These are phyloP conservation scores for Diaporthe citriasiana DNA, from an alignment of 2,329 filamentous ascomycete species.

Conservation along the genomic window DNA sequence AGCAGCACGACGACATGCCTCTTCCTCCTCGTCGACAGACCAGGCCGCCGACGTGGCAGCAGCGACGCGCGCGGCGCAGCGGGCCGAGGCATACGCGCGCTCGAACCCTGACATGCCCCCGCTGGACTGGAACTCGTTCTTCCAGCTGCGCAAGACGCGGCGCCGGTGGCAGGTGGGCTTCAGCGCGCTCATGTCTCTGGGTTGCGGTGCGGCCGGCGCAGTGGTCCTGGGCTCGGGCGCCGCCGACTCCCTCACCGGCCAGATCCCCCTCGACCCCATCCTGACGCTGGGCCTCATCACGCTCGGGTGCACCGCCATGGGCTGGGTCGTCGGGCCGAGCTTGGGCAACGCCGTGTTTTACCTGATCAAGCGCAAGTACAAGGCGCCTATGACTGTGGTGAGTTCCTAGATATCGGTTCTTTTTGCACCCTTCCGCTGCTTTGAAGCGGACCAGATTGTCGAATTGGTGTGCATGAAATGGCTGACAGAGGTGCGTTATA, in stretches of 20 bases:
- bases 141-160: conserved; percentile 87
- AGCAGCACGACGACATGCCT: conserved; percentile 47
- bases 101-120: conserved; percentile 52
- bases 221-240: conserved; percentile 78
- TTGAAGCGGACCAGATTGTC: not conserved
- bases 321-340: conserved; percentile 90
- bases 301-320: conserved; percentile 60
- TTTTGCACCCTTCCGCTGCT: not conserved
- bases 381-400: conserved; percentile 78
- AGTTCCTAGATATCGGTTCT: conserved; percentile 53
- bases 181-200: conserved; percentile 75
- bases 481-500: conserved; percentile 30
- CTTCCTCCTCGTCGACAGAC: conserved; percentile 40
- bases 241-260: conserved; percentile 77
- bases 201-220: conserved; percentile 73
- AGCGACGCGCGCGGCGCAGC: conserved; percentile 46
- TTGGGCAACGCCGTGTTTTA: conserved; percentile 87
- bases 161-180: conserved; percentile 86
- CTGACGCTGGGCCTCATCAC: conserved; percentile 87
- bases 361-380: conserved; percentile 77
- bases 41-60: conserved; percentile 45
- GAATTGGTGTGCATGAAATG: not conserved
- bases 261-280: conserved; percentile 89
- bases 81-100: conserved; percentile 31
- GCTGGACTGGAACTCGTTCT: conserved; percentile 94